Percentiles rank a stretch among this genome's conserved stretches.
Evolutionary conservation across 768 basidiomycete species (phyloP).

Genomic region (Boletus rufocinnamomeus): DNA sequence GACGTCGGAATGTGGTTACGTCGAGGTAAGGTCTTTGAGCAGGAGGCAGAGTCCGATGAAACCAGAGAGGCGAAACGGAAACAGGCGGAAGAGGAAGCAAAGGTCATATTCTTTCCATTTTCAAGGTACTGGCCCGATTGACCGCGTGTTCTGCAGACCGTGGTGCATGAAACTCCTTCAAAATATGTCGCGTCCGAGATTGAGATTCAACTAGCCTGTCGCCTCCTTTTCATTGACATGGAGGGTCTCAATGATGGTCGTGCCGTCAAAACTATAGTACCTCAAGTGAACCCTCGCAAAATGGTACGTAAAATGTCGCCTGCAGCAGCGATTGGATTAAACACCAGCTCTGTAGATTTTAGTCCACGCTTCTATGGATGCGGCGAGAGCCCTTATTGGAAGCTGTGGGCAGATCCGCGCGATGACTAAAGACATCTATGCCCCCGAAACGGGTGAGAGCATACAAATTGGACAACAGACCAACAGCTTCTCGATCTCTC

Average conservation of each 20-base stretch:
- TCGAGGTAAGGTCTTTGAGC: constrained; percentile 88
- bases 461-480: constrained; percentile 95
- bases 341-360: constrained; percentile 61
- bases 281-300: constrained; percentile 94
- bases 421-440: constrained; percentile 91
- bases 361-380: constrained; percentile 70
- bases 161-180: constrained; percentile 81
- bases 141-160: constrained; percentile 52
- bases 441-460: constrained; percentile 73
- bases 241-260: constrained; percentile 97
- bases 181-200: constrained; percentile 81
- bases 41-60: constrained; percentile 85
- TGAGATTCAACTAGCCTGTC: constrained; percentile 81
- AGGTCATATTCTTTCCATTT: constrained; percentile 42
- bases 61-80: constrained; percentile 67
- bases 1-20: constrained; percentile 96
- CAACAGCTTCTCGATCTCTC: constrained; percentile 89
- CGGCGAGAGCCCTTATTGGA: constrained; percentile 73
- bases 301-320: constrained; percentile 55
- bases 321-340: background rate
- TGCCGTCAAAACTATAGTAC: constrained; percentile 94
- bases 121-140: background rate
- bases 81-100: constrained; percentile 73
- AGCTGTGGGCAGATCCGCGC: constrained; percentile 82
- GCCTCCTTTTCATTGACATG: constrained; percentile 90